Conservation (phyloP, 1,284 basidiomycete genomes). For the Sparassis latifolia region DNA sequence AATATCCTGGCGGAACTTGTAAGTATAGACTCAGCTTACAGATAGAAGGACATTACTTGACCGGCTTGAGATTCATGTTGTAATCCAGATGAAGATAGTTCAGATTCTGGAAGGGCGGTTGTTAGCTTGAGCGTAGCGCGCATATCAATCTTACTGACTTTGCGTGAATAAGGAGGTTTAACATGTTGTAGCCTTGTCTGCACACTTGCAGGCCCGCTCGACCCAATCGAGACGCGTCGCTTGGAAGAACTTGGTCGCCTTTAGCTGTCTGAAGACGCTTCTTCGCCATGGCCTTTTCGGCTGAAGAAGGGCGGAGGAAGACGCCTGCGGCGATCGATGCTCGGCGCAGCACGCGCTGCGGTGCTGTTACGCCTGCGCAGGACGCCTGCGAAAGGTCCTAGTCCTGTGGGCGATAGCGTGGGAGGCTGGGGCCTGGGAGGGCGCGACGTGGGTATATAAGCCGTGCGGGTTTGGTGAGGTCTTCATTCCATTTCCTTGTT, state of each 20-base stretch:
- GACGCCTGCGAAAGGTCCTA: too few relatives aligned
- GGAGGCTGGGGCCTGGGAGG: too few relatives aligned
- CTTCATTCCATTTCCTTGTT: too few relatives aligned
- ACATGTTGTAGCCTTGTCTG: constrained; percentile 98
- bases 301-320: too few relatives aligned
- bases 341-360: too few relatives aligned
- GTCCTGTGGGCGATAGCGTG: too few relatives aligned
- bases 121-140: constrained; percentile 2
- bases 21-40: background rate
- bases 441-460: too few relatives aligned
- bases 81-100: constrained; percentile 94
- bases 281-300: constrained; percentile 96
- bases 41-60: constrained; percentile 54
- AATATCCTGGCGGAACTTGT: constrained; percentile 60
- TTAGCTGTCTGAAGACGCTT: constrained; percentile 92
- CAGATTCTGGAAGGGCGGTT: constrained; percentile 59
- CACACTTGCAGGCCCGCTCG: constrained; percentile 98
- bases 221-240: constrained; percentile 98
- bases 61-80: constrained; percentile 95
- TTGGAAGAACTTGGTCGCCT: constrained; percentile 99
- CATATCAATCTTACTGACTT: constrained; percentile 41
- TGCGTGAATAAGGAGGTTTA: constrained; percentile 98
- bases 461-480: too few relatives aligned
- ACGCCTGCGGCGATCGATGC: too few relatives aligned
- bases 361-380: too few relatives aligned